Base-by-base conservation (phyloP, 345 rosid genomes). In the Linum tenue region DNA sequence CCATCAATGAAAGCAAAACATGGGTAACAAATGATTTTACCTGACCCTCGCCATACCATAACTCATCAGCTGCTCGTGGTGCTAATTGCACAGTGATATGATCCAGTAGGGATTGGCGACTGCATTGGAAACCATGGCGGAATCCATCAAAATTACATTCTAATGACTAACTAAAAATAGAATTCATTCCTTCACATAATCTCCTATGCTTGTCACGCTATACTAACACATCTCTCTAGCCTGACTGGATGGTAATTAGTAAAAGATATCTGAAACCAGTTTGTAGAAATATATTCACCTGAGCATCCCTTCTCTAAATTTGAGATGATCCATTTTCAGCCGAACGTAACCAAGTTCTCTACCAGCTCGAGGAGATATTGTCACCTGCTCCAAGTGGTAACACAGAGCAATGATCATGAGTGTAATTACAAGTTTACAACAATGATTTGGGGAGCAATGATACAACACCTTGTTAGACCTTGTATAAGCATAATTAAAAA, bases 1-100 rank as follows among this genome's bases (percentile, higher is more conserved):
- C 31, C 31, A 22, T 41, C 44, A 37, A 14, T 39, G 15, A 3
- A 5, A 67, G 22, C 35, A 55, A 22, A 22, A 22, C 31, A 22
- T 22, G 31, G 31, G 31, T 22, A 22, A 56, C 0, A 61, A 17
- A 68, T 3, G 57, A 55, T 60, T 3, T 83, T 67, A 91, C 98
- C 96, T 86, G 87, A 73, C 72, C 81, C 81, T 85, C 84, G 35
- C 96, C 98, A 55, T 71, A 79, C 92, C 96, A 89, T 41, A 91
- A 80, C 77, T 91, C 98, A 83, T 91, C 98, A 7, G 96, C 98
- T 72, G 96, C 98, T 37, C 95, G 90, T n/a, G 96, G 96, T 67
- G 96, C 98, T 67, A 91, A 78, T 74, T 89, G 98, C 67, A 91
- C 98, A 17, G 96, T 87, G 68, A 91, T 91, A 69, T 91, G 88